Evolutionary conservation across 2,329 filamentous ascomycete genomes (phyloP).

Genomic region (Claviceps capensis): DNA sequence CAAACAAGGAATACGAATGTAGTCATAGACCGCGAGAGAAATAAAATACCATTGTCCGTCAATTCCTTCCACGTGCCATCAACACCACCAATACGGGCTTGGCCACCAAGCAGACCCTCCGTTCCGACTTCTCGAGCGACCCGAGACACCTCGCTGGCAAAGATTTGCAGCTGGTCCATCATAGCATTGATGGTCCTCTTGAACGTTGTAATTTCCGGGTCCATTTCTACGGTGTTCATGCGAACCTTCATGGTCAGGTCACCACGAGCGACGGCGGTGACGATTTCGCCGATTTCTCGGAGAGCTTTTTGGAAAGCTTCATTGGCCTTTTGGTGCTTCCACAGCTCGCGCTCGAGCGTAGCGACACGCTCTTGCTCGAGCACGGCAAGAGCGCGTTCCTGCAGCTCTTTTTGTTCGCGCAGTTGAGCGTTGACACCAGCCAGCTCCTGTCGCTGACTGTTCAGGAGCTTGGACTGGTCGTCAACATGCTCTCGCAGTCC

Average conservation of each 20-base stretch:
- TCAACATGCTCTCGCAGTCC: conserved; percentile 83
- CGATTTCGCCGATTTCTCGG: conserved; percentile 91
- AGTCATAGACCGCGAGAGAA: neutral
- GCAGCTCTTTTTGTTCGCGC: conserved; percentile 70
- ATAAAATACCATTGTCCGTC: conserved; percentile 59
- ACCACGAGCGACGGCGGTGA: conserved; percentile 88
- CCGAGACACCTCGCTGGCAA: conserved; percentile 89
- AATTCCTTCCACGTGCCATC: conserved; percentile 97
- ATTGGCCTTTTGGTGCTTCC: conserved; percentile 96
- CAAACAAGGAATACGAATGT: neutral
- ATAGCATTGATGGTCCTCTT: conserved; percentile 98
- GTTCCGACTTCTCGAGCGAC: conserved; percentile 93
- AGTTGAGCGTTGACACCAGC: conserved; percentile 76
- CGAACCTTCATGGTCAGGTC: conserved; percentile 94
- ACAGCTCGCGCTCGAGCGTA: conserved; percentile 79
- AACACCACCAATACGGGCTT: conserved; percentile 85
- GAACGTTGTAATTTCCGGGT: conserved; percentile 94
- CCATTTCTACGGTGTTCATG: conserved; percentile 92
- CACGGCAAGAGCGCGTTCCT: conserved; percentile 67
- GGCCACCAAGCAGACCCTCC: conserved; percentile 83
- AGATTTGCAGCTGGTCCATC: conserved; percentile 96
- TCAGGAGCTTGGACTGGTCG: conserved; percentile 84
- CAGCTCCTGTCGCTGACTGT: conserved; percentile 75
- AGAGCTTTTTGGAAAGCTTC: conserved; percentile 96
- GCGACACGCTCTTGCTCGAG: conserved; percentile 82